Base-by-base conservation (phyloP, 768 basidiomycete species). In the Pulveroboletus sp. region DNA sequence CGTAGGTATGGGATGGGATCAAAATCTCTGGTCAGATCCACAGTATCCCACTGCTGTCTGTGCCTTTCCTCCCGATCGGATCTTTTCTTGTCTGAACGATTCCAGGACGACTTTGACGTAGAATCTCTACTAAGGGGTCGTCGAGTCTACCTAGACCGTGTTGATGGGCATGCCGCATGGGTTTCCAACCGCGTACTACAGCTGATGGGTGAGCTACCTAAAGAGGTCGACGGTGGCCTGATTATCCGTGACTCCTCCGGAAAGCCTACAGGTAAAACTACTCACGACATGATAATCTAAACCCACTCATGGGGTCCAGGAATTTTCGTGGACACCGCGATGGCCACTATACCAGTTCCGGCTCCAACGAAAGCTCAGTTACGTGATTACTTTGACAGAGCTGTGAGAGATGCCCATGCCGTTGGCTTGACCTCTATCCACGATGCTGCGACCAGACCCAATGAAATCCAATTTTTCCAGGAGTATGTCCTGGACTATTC, bases 1-100 rank as follows among this genome's bases (percentile, higher is more conserved):
- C 37, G 73, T 83, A 57, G 93, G 92, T 10, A 79, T 86, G 73
- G 94, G 94, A 5, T 98, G 94, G 93, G 90, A 98, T 61, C 93
- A 98, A 67, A 95, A 87, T 1, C 75, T 78, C 50, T 91, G 88
- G 88, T 55, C 75, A 7, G 74, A 71, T 10, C 65, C 72, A 8
- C 62, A 73, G 21, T 93, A 91, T 55, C 92, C 92, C 3, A 82
- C 77, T 30, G 83, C 88, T 1, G 91, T 89, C 58, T 18, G 64
- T 62, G 3, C 18, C 31, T 24, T 77, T 44, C 10, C 9, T 33
- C 31, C 26, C 76, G 27, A 21, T 21, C 14, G 6, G 0, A 9
- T 6, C 9, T 50, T 7, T 32, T 18, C 24, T 42, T 3, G 30
- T 26, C 21, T 33, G 5, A 43, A 44, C 30, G n/a, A 46, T 33